A percentile compares a stretch with the other conserved stretches of the same genome.
Conservation (phyloP, 352 stramenopile species). For the Aphanomyces invadans region DNA sequence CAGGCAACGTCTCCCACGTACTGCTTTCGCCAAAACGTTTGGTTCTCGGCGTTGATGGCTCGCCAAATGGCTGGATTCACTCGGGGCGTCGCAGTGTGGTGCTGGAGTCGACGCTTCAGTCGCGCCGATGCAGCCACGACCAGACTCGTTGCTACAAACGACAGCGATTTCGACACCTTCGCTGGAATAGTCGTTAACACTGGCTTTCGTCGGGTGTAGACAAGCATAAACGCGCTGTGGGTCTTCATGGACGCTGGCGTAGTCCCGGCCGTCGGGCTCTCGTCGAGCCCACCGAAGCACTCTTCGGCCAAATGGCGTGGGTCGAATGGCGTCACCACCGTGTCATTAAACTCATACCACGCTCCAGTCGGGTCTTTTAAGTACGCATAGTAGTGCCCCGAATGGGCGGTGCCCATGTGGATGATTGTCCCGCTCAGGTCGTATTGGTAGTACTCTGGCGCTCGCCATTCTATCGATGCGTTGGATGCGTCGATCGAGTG, state of each 20-base stretch:
- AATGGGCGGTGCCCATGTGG: constrained; percentile 82
- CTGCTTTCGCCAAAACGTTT: constrained; percentile 78
- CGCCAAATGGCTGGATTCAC: constrained; percentile 55
- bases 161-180: background rate
- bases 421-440: constrained; percentile 82
- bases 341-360: constrained; percentile 88
- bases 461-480: constrained; percentile 31
- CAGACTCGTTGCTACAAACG: background rate
- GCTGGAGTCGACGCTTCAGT: background rate
- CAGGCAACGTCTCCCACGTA: constrained; percentile 72
- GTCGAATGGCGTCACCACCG: constrained; percentile 70
- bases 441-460: constrained; percentile 79
- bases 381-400: constrained; percentile 88
- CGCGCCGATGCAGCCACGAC: background rate
- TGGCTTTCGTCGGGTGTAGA: constrained; percentile 51
- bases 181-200: background rate
- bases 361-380: constrained; percentile 52
- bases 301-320: constrained; percentile 55
- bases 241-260: constrained; percentile 66
- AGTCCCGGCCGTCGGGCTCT: no score
- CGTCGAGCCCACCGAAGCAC: constrained; percentile 40
- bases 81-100: background rate
- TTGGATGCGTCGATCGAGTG: constrained; percentile 17
- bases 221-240: constrained; percentile 82
- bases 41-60: constrained; percentile 75